Conservation (phyloP, 2,329 filamentous ascomycete species). For the Aureobasidium sp. region DNA sequence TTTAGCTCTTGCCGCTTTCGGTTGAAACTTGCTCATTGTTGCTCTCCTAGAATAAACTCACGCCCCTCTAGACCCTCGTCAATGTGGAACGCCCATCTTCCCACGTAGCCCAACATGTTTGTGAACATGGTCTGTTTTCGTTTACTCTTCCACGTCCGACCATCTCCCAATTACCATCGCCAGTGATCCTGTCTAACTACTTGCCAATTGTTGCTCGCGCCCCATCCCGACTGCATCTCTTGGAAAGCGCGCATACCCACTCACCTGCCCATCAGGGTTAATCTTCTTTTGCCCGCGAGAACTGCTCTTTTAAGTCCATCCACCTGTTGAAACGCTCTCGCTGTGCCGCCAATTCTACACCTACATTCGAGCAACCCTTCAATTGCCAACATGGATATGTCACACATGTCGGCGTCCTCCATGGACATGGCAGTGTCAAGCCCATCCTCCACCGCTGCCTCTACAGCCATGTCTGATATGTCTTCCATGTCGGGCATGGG, state of each 20-base stretch:
- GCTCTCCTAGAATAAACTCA: not conserved
- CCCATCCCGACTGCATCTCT: not conserved
- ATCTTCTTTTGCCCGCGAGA: not conserved
- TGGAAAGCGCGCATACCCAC: not conserved
- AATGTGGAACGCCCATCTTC: not conserved
- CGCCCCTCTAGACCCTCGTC: not conserved
- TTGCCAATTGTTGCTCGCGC: not conserved
- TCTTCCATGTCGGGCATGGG: conserved; percentile 18
- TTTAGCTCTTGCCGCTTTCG: not conserved
- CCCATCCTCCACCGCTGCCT: conserved; percentile 1
- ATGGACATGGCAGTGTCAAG: conserved; percentile 13
- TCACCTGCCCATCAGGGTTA: not conserved
- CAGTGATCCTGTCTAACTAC: not conserved
- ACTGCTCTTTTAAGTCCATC: not conserved
- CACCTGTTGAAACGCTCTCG: not conserved
- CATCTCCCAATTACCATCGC: not conserved
- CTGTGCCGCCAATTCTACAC: not conserved
- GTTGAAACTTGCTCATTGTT: not conserved
- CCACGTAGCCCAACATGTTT: not conserved
- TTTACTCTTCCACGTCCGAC: not conserved
- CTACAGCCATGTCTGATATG: conserved; percentile 5
- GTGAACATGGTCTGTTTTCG: not conserved
- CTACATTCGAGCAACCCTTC: not conserved
- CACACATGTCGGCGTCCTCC: conserved; percentile 5
- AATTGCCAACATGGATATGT: conserved; percentile 11